phyloP scores from a whole-genome alignment of 1,284 basidiomycete genomes.

The Puccinia triticina region DNA sequence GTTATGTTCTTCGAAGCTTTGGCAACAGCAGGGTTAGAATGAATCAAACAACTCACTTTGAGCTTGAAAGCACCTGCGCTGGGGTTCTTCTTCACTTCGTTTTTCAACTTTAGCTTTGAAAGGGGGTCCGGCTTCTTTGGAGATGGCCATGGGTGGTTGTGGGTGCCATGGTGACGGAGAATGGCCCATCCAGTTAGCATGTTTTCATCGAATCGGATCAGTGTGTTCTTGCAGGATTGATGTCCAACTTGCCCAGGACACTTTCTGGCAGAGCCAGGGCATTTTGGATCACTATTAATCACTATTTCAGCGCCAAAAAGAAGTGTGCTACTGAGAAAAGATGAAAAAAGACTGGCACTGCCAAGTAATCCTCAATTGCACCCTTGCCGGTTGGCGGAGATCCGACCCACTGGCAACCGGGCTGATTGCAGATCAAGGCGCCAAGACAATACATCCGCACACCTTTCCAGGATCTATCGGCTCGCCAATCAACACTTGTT shows the following conservation, averaged over 20 bases:
- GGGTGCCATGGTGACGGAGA: background rate
- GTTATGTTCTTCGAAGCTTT: too few species aligned
- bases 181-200: background rate
- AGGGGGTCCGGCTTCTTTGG: conserved; percentile 1
- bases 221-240: background rate
- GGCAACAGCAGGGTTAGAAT: background rate
- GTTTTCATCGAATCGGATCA: background rate
- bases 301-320: too few species aligned
- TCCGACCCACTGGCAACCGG: background rate
- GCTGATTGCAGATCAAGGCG: background rate
- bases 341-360: background rate
- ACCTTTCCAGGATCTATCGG: too few species aligned
- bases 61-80: background rate
- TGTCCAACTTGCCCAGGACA: background rate
- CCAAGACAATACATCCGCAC: conserved; percentile 9
- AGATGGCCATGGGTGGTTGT: conserved; percentile 12
- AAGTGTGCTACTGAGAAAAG: background rate
- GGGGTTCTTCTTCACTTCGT: background rate
- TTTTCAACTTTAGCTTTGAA: background rate
- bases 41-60: background rate
- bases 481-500: too few species aligned
- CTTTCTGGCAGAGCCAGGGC: background rate
- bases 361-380: background rate
- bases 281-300: background rate
- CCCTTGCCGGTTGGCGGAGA: background rate